Conservation (phyloP, 2,329 filamentous ascomycete genomes). For the Neocatenulostroma microsporum region DNA sequence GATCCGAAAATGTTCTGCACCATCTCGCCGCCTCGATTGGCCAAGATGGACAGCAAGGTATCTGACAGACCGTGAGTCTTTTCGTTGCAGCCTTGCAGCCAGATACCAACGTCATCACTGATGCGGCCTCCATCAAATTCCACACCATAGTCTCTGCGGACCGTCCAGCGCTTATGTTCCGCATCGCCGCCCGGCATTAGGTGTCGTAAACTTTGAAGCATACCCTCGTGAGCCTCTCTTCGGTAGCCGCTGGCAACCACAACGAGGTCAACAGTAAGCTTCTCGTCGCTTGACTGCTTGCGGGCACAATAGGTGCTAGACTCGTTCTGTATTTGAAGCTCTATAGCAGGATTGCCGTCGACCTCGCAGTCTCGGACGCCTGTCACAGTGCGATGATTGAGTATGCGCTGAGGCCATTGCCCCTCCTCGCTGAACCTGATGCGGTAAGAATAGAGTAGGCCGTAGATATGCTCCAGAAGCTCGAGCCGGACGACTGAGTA, state of each 20-base stretch:
- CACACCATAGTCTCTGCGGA: conserved; percentile 71
- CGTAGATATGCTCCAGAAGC: conserved; percentile 81
- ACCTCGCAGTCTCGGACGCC: conserved; percentile 37
- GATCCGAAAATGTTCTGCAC: conserved; percentile 32
- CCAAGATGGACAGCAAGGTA: conserved; percentile 31
- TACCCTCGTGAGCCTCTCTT: conserved; percentile 66
- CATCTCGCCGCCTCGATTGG: conserved; percentile 31
- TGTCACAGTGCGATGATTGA: conserved; percentile 59
- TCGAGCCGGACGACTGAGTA: conserved; percentile 90
- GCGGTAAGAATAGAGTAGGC: conserved; percentile 78
- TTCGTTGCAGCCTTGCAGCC: conserved; percentile 92
- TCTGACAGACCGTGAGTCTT: conserved; percentile 71
- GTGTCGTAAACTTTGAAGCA: conserved; percentile 59
- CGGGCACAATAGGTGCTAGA: conserved; percentile 37
- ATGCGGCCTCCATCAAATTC: conserved; percentile 62
- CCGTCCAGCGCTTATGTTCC: conserved; percentile 50
- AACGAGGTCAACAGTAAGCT: conserved; percentile 68
- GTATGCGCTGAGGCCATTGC: conserved; percentile 74
- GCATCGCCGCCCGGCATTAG: conserved; percentile 54
- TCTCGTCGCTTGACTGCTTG: conserved; percentile 40
- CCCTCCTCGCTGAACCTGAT: conserved; percentile 61
- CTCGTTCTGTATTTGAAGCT: conserved; percentile 52
- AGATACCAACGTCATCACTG: conserved; percentile 67
- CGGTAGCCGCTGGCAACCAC: conserved; percentile 84
- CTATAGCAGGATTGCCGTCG: conserved; percentile 41